These are phyloP conservation scores for Begonia peltatifolia DNA, from an alignment of 306 rosid genomes.

Conservation along the genomic window DNA sequence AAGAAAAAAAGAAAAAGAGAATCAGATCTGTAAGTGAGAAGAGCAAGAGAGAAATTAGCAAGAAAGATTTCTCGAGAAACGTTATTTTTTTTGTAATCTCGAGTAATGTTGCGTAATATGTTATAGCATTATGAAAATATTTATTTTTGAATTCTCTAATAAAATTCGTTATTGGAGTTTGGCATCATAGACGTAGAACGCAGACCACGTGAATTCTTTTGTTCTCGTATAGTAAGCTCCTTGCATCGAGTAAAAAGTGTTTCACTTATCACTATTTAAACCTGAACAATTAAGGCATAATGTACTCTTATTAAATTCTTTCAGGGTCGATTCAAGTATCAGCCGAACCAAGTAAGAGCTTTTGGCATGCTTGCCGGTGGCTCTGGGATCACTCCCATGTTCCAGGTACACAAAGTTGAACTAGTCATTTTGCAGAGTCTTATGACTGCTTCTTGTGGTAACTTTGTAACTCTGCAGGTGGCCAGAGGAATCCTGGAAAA, in stretches of 20 bases:
- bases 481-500: conserved; percentile 61
- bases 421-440: background rate
- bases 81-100: too few relatives aligned
- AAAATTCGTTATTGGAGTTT: background rate
- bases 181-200: background rate
- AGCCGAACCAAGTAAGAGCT: conserved; percentile 44
- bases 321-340: conserved; percentile 64
- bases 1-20: too few relatives aligned
- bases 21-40: too few relatives aligned
- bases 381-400: conserved; percentile 82
- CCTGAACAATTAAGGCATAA: background rate
- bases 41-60: too few relatives aligned
- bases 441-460: background rate
- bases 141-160: background rate
- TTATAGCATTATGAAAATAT: too few relatives aligned
- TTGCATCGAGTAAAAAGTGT: too few relatives aligned
- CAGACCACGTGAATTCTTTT: too few relatives aligned
- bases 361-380: conserved; percentile 85
- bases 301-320: background rate
- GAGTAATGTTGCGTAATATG: too few relatives aligned
- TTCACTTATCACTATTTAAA: background rate
- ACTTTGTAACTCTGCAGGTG: conserved; percentile 18
- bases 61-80: too few relatives aligned
- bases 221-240: too few relatives aligned
- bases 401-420: conserved; percentile 35